Evolutionary conservation across 345 rosid genomes (phyloP).

Genomic region (Cardamine chenopodiifolia): DNA sequence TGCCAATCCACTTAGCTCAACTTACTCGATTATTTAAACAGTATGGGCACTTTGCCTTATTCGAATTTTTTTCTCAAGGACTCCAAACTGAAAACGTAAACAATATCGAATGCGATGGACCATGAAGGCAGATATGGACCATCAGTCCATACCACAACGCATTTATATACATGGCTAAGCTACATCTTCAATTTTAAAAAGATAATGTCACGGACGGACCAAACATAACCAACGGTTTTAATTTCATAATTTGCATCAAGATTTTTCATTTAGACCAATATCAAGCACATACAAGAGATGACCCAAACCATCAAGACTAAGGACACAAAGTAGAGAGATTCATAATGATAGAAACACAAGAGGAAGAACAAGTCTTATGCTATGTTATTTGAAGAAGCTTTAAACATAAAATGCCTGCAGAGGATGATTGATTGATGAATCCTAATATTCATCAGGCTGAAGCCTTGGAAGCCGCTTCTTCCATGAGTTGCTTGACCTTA

Average conservation of each 20-base stretch:
- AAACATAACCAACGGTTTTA: background rate
- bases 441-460: conserved; percentile 41
- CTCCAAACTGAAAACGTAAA: background rate
- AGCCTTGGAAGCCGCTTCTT: conserved; percentile 51
- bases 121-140: background rate
- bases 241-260: background rate
- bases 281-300: background rate
- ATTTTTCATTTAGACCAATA: conserved; percentile 6
- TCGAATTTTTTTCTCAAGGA: background rate
- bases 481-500: conserved; percentile 74
- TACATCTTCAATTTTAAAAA: conserved; percentile 4
- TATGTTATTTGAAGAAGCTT: conserved; percentile 31
- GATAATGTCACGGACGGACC: background rate
- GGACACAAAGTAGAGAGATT: conserved; percentile 20
- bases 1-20: no score
- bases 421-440: conserved; percentile 15
- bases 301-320: conserved; percentile 15
- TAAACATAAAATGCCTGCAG: conserved; percentile 11
- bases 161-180: background rate
- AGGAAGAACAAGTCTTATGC: conserved; percentile 36
- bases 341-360: conserved; percentile 22
- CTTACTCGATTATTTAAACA: no score
- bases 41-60: background rate
- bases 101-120: background rate
- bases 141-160: conserved; percentile 5